Percentiles rank a stretch among this genome's conserved stretches.
These are phyloP conservation scores for Leucogyrophana mollusca DNA, from an alignment of 768 basidiomycete species.

Conservation along the genomic window DNA sequence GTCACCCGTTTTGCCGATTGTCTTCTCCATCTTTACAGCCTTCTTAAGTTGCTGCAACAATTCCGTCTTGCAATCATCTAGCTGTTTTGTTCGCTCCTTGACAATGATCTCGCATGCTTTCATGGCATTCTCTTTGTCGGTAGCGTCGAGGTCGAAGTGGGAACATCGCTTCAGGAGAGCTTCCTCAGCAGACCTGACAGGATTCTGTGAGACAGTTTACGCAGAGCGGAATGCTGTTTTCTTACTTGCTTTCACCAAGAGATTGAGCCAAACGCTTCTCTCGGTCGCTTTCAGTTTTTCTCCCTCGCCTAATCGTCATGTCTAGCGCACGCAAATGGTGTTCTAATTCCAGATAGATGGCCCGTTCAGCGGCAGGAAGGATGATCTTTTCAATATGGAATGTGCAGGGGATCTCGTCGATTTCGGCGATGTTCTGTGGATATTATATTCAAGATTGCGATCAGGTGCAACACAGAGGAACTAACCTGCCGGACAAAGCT, in stretches of 20 bases:
- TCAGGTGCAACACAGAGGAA: constrained; percentile 1
- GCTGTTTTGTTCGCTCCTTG: constrained; percentile 72
- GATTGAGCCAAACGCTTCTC: constrained; percentile 86
- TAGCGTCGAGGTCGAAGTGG: constrained; percentile 85
- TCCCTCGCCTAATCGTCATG: constrained; percentile 70
- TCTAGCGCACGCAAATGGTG: constrained; percentile 90
- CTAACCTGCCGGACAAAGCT: constrained; percentile 82
- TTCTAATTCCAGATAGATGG: constrained; percentile 92
- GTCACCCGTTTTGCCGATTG: constrained; percentile 56
- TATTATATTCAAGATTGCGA: neutral
- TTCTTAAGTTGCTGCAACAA: constrained; percentile 63
- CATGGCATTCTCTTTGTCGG: constrained; percentile 69
- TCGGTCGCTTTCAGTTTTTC: constrained; percentile 73
- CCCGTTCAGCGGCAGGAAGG: constrained; percentile 90
- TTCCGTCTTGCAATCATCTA: constrained; percentile 76
- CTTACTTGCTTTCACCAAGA: constrained; percentile 83
- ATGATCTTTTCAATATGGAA: constrained; percentile 60
- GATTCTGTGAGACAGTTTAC: constrained; percentile 2
- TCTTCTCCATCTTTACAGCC: constrained; percentile 68
- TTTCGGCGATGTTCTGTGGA: constrained; percentile 87
- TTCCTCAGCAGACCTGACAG: constrained; percentile 77
- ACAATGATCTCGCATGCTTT: constrained; percentile 93
- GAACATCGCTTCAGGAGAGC: constrained; percentile 94
- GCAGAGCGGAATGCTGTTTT: neutral
- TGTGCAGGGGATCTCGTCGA: constrained; percentile 88